Conservation (phyloP, 176 grass and related monocot species). For the Oryza brachyantha region DNA sequence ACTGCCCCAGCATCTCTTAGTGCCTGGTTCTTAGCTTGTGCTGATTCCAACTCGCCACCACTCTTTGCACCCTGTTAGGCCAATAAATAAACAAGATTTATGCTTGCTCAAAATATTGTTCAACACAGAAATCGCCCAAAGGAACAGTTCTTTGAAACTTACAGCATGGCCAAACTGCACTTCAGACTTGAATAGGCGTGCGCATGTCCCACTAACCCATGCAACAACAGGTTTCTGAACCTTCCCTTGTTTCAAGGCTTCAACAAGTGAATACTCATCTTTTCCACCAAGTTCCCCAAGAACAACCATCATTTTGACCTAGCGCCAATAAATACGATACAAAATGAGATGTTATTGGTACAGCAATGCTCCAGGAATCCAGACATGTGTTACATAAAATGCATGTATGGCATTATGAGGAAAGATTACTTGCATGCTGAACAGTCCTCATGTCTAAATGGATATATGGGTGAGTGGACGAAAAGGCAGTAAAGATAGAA, state of each 20-base stretch:
- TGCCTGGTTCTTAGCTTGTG: slow-evolving; percentile 91
- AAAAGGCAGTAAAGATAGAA: neutral
- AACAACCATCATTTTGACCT: slow-evolving; percentile 99
- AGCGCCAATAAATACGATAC: slow-evolving; percentile 27
- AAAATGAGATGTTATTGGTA: slow-evolving; percentile 8
- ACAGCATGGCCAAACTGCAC: slow-evolving; percentile 99
- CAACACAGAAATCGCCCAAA: slow-evolving; percentile 6
- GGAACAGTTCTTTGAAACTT: slow-evolving; percentile 37
- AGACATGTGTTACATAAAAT: slow-evolving; percentile 17
- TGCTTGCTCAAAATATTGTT: neutral
- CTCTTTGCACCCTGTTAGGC: slow-evolving; percentile 86
- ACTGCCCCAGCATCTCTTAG: slow-evolving; percentile 89
- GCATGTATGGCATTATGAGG: neutral
- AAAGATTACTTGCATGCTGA: slow-evolving; percentile 7
- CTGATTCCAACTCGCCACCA: slow-evolving; percentile 96
- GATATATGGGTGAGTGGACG: neutral
- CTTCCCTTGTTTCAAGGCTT: slow-evolving; percentile 93
- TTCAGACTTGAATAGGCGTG: slow-evolving; percentile 93
- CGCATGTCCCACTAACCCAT: slow-evolving; percentile 98
- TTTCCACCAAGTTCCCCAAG: slow-evolving; percentile 94
- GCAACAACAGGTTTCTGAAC: slow-evolving; percentile 98
- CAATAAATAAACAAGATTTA: slow-evolving; percentile 22
- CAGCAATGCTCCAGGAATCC: slow-evolving; percentile 7
- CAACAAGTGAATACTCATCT: slow-evolving; percentile 95
- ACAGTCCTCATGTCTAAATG: neutral